phyloP scores from a whole-genome alignment of 306 rosid genomes.

The Rubus idaeus region DNA sequence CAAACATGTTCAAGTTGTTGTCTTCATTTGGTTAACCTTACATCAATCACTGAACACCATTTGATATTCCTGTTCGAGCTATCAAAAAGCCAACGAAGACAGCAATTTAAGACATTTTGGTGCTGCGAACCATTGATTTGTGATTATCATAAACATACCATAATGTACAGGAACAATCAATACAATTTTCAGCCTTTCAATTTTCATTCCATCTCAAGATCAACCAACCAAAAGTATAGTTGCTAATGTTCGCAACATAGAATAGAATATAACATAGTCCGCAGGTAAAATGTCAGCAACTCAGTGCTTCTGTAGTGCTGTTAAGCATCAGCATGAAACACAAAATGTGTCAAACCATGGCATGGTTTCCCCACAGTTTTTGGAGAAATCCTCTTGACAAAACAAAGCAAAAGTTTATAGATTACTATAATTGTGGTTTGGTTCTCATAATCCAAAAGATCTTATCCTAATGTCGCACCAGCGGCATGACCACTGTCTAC shows the following conservation, averaged over 20 bases:
- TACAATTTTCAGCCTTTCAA: background rate
- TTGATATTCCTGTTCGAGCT: background rate
- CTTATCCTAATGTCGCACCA: background rate
- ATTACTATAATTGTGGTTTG: background rate
- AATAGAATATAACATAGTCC: background rate
- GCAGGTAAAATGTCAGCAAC: background rate
- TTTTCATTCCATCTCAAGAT: background rate
- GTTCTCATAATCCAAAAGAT: slow-evolving; percentile 5
- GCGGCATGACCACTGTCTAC: background rate
- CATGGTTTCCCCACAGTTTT: slow-evolving; percentile 5
- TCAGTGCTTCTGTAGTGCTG: background rate
- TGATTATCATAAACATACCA: too few species aligned
- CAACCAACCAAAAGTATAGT: background rate
- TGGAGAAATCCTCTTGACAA: background rate
- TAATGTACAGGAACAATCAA: too few species aligned
- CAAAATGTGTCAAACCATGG: background rate
- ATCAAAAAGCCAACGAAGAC: background rate
- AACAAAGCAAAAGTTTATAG: background rate
- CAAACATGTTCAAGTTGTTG: background rate
- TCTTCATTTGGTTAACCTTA: background rate
- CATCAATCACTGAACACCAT: background rate
- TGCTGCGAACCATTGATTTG: too few species aligned
- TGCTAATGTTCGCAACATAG: background rate
- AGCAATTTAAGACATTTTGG: background rate
- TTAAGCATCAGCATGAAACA: background rate